phyloP scores from a whole-genome alignment of 2,329 filamentous ascomycete genomes.

The Penicillium verrucosum region DNA sequence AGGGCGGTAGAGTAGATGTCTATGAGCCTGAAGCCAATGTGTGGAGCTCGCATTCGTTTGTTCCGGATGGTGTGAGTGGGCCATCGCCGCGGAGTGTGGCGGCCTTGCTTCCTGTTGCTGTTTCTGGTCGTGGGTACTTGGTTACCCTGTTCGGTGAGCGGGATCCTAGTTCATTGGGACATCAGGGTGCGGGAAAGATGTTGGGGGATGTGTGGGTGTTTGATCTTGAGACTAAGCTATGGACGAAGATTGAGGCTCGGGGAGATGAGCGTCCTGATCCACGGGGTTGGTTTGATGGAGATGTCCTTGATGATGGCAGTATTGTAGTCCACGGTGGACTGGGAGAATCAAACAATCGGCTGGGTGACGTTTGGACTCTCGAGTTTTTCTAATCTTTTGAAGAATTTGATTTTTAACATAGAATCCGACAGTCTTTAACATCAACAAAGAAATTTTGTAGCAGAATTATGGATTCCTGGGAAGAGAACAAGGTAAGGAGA shows the following conservation, averaged over 20 bases:
- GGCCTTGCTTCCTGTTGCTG: conserved; percentile 42
- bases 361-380: conserved; percentile 51
- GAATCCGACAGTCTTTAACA: neutral
- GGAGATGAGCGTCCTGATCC: conserved; percentile 35
- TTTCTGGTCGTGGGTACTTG: conserved; percentile 38
- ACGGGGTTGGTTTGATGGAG: conserved; percentile 56
- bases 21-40: conserved; percentile 39
- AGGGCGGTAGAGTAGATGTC: conserved; percentile 70
- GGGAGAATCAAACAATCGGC: conserved; percentile 51
- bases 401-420: neutral
- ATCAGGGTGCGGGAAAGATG: conserved; percentile 58
- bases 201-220: conserved; percentile 52
- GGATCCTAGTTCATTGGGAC: conserved; percentile 53
- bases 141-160: conserved; percentile 55
- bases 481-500: conserved; percentile 3
- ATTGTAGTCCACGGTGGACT: conserved; percentile 52
- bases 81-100: conserved; percentile 52
- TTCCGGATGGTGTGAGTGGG: conserved; percentile 45
- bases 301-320: conserved; percentile 34
- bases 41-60: conserved; percentile 38
- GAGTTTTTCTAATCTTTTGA: conserved; percentile 20
- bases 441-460: conserved; percentile 8
- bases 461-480: conserved; percentile 18
- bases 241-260: conserved; percentile 31
- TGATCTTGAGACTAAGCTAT: conserved; percentile 33